Base-by-base conservation (phyloP, 306 rosid genomes). In the Spatholobus suberectus region DNA sequence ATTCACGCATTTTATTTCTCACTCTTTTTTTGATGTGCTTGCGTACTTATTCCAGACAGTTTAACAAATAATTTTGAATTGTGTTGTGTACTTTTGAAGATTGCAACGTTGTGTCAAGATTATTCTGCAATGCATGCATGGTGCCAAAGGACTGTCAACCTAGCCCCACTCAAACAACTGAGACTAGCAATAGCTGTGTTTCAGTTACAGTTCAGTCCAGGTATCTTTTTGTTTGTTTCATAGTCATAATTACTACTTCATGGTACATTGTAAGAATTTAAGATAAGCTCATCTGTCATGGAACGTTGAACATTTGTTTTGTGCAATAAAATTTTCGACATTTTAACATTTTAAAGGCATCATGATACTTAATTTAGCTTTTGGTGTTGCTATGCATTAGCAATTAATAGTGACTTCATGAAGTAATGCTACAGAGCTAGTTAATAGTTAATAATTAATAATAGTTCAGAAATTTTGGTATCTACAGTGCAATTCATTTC, bases 121-220 rank as follows among this genome's bases (percentile, higher is more conserved):
- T 95, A 26, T 88, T 92, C 5, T 96, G 96, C 81, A 61, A 73
- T 70, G 57, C 88, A 20, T 95, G 99, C 65, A 34, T 70, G 66
- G 73, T 41, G 17, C 77, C 37, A 3, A 88, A 84, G 70, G 81
- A 84, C 26, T 61, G 76, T 54, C 76, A 70, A 6, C 76, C 73
- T 47, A 80, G 18, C 12, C 82, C 77, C 44, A 81, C 38, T 63
- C 86, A 47, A 67, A 79, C 63, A 66, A 66, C 38, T n/a, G 81
- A 69, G 46, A 34, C 70, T 20, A 29, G 4, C 41, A 37, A 46
- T 47, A 46, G 10, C 12, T 62, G 54, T 81, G 81, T 26, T 66
- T 41, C 78, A 37, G 29, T 7, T 40, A 66, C 49, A 17, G 5
- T 58, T 82, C 37, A 59, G 3, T 26, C 73, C 23, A 67, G 86